These are phyloP conservation scores for Tylopilus vinaceipallidus DNA, from an alignment of 768 basidiomycete species.

Conservation along the genomic window DNA sequence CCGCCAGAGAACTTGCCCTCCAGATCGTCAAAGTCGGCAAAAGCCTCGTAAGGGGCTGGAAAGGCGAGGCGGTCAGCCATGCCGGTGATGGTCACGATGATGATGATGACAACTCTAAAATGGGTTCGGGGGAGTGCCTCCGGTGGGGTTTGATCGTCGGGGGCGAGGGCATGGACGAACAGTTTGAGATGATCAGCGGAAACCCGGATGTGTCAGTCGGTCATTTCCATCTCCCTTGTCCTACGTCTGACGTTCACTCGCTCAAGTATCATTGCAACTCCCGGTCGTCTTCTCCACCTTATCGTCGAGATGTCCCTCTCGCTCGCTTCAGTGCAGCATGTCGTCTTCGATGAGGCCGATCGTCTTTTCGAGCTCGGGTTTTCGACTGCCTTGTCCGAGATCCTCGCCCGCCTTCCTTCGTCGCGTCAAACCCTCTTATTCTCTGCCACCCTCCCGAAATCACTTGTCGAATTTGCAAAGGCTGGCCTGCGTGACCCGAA, in stretches of 20 bases:
- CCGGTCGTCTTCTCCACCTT: slow-evolving; percentile 95
- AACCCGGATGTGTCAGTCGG: slow-evolving; percentile 90
- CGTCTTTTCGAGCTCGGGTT: slow-evolving; percentile 99
- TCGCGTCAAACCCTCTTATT: slow-evolving; percentile 92
- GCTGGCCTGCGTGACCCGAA: slow-evolving; percentile 93
- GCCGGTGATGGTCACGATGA: slow-evolving; percentile 65
- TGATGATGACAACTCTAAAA: slow-evolving; percentile 47
- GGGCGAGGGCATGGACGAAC: slow-evolving; percentile 92
- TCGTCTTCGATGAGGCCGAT: slow-evolving; percentile 98
- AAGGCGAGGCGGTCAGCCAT: slow-evolving; percentile 57
- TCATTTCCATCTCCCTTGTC: slow-evolving; percentile 3
- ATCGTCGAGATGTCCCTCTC: slow-evolving; percentile 96
- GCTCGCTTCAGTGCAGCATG: slow-evolving; percentile 80
- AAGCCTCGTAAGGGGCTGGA: slow-evolving; percentile 84
- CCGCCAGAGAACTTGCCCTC: slow-evolving; percentile 90
- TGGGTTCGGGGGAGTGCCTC: slow-evolving; percentile 52
- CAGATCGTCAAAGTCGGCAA: slow-evolving; percentile 95
- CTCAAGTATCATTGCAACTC: slow-evolving; percentile 91
- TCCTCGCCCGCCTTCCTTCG: slow-evolving; percentile 82
- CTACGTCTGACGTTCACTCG: slow-evolving; percentile 12
- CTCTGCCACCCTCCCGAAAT: slow-evolving; percentile 94
- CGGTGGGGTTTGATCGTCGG: slow-evolving; percentile 96
- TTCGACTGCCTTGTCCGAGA: slow-evolving; percentile 87
- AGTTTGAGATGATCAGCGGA: slow-evolving; percentile 91
- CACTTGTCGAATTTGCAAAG: slow-evolving; percentile 97